Percentiles rank a stretch among this genome's conserved stretches.
These are phyloP conservation scores for Phyllosticta ampelicida DNA, from an alignment of 2,329 filamentous ascomycete species.

Conservation along the genomic window DNA sequence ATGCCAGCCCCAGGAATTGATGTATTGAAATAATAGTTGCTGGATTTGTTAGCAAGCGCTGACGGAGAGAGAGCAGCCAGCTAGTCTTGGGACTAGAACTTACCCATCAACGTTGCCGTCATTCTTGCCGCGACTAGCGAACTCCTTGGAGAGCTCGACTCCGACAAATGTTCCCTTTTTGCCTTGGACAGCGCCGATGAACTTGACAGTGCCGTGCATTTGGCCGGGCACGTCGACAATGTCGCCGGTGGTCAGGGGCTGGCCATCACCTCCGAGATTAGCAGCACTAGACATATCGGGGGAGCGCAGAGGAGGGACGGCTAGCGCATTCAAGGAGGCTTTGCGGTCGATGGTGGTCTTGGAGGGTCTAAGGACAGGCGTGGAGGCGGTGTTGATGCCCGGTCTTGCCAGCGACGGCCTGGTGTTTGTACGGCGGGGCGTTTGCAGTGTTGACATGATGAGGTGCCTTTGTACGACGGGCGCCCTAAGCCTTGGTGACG, in stretches of 20 bases:
- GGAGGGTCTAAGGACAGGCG: conserved; percentile 32
- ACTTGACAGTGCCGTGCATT: conserved; percentile 84
- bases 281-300: neutral
- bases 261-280: conserved; percentile 35
- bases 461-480: conserved; percentile 2
- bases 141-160: conserved; percentile 76
- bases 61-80: neutral
- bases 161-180: conserved; percentile 90
- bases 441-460: conserved; percentile 13
- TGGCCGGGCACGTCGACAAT: conserved; percentile 83
- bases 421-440: conserved; percentile 27
- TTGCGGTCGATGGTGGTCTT: conserved; percentile 52
- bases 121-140: conserved; percentile 80
- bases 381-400: conserved; percentile 27
- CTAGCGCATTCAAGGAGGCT: conserved; percentile 59
- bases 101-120: conserved; percentile 93
- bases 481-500: neutral
- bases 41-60: conserved; percentile 15
- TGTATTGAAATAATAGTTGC: conserved; percentile 68
- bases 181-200: conserved; percentile 73
- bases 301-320: conserved; percentile 27
- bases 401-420: conserved; percentile 29
- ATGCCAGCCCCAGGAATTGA: conserved; percentile 73
- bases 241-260: conserved; percentile 64
- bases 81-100: conserved; percentile 23